Conservation (phyloP, 2,329 filamentous ascomycete species). For the Pseudocercospora cruenta region DNA sequence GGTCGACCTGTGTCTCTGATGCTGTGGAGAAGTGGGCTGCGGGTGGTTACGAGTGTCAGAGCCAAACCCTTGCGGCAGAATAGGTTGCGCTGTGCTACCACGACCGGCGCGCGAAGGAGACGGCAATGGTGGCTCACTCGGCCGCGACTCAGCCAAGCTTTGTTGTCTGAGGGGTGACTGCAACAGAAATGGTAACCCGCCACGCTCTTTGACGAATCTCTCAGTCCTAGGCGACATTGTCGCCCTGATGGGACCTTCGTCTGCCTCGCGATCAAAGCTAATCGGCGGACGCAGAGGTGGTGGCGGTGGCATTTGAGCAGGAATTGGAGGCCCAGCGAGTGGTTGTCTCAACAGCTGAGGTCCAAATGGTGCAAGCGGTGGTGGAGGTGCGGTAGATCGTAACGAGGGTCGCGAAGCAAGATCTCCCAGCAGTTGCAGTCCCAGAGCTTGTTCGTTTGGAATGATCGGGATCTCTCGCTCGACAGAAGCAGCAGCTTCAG, state of each 20-base stretch:
- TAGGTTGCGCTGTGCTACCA: not conserved
- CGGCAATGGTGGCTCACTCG: constrained; percentile 7
- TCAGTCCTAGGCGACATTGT: constrained; percentile 5
- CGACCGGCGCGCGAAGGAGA: constrained; percentile 10
- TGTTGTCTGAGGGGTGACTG: not conserved
- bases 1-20: constrained; percentile 11
- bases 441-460: constrained; percentile 47
- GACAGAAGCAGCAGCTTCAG: constrained; percentile 41
- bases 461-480: constrained; percentile 34
- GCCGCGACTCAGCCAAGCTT: constrained; percentile 6
- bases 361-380: constrained; percentile 8
- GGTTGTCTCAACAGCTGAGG: constrained; percentile 4
- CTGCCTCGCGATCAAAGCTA: constrained; percentile 2
- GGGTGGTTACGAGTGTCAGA: not conserved
- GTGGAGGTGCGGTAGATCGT: constrained; percentile 12
- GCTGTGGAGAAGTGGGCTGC: constrained; percentile 2
- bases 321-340: constrained; percentile 7
- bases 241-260: constrained; percentile 3
- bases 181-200: constrained; percentile 12
- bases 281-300: constrained; percentile 12
- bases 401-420: constrained; percentile 31
- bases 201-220: constrained; percentile 6
- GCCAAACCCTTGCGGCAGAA: not conserved
- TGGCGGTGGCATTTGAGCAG: constrained; percentile 20
- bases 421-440: constrained; percentile 40